These are phyloP conservation scores for Diplodia seriata DNA, from an alignment of 2,329 filamentous ascomycete species.

Conservation along the genomic window DNA sequence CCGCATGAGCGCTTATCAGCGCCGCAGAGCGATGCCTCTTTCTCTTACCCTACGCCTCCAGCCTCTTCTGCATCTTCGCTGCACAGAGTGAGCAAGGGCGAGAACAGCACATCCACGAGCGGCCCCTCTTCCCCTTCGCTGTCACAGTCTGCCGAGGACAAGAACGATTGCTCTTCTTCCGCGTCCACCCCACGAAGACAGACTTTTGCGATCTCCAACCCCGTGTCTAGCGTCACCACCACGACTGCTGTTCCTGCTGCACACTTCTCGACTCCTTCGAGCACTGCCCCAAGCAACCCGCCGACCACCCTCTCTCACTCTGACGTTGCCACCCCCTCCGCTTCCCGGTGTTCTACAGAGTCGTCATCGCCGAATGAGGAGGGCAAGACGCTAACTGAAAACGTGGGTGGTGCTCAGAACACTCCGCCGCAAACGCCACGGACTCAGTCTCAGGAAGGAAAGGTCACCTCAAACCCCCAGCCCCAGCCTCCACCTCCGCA, in stretches of 20 bases:
- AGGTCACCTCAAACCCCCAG: conserved; percentile 50
- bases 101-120: conserved; percentile 34
- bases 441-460: conserved; percentile 74
- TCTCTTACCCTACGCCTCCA: conserved; percentile 51
- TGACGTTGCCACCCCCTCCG: conserved; percentile 55
- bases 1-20: conserved; percentile 44
- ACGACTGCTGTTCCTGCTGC: conserved; percentile 69
- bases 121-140: conserved; percentile 37
- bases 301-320: conserved; percentile 62
- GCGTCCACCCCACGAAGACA: conserved; percentile 40
- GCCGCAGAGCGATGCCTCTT: conserved; percentile 35
- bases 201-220: conserved; percentile 52
- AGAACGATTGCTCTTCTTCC: conserved; percentile 39
- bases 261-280: conserved; percentile 73
- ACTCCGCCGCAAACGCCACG: conserved; percentile 89
- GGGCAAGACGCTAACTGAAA: conserved; percentile 88
- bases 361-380: conserved; percentile 71
- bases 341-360: conserved; percentile 55
- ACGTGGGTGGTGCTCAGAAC: conserved; percentile 67
- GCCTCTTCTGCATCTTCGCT: conserved; percentile 51
- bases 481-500: conserved; percentile 46
- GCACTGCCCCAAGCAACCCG: conserved; percentile 51
- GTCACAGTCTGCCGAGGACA: conserved; percentile 36
- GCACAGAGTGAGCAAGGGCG: conserved; percentile 38
- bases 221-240: conserved; percentile 70